Evolutionary conservation across 768 basidiomycete species (phyloP).

Genomic region (Botryobasidium botryosum): DNA sequence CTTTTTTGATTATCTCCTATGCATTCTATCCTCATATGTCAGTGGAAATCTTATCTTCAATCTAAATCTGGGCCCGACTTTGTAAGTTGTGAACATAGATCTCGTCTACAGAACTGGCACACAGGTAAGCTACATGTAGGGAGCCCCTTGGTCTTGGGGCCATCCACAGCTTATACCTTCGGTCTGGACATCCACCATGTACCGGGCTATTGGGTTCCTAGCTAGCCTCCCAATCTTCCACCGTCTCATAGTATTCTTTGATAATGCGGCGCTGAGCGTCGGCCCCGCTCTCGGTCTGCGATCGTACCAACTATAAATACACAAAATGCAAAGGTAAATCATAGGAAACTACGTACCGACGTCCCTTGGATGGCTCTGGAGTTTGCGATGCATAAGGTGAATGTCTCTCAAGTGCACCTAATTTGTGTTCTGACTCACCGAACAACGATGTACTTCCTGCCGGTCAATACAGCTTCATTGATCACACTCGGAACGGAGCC

Average conservation of each 20-base stretch:
- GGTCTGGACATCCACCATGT: too few relatives aligned
- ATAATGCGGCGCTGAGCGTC: conserved; percentile 69
- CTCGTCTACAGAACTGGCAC: too few relatives aligned
- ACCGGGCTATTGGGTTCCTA: too few relatives aligned
- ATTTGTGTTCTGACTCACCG: conserved; percentile 9
- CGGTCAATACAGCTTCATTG: conserved; percentile 51
- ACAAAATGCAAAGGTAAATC: not conserved
- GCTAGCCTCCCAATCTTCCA: conserved; percentile 44
- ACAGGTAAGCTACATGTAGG: too few relatives aligned
- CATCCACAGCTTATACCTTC: too few relatives aligned
- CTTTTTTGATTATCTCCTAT: too few relatives aligned
- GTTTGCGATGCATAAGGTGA: not conserved
- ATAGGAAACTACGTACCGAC: conserved; percentile 19
- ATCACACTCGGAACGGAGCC: conserved; percentile 30
- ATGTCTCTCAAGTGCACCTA: not conserved
- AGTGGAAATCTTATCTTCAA: too few relatives aligned
- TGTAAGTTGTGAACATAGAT: too few relatives aligned
- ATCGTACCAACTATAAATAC: conserved; percentile 3
- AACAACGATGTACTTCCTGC: conserved; percentile 68
- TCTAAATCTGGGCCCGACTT: too few relatives aligned
- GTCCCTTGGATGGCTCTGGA: conserved; percentile 43
- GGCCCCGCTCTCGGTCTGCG: conserved; percentile 41
- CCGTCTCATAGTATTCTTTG: conserved; percentile 70
- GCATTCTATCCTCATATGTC: too few relatives aligned
- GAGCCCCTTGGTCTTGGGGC: too few relatives aligned